Evolutionary conservation across 2,329 filamentous ascomycete species (phyloP), one percentile per base, ranked within the genome.

Genomic region (Ophiostoma himal-ulmi): DNA sequence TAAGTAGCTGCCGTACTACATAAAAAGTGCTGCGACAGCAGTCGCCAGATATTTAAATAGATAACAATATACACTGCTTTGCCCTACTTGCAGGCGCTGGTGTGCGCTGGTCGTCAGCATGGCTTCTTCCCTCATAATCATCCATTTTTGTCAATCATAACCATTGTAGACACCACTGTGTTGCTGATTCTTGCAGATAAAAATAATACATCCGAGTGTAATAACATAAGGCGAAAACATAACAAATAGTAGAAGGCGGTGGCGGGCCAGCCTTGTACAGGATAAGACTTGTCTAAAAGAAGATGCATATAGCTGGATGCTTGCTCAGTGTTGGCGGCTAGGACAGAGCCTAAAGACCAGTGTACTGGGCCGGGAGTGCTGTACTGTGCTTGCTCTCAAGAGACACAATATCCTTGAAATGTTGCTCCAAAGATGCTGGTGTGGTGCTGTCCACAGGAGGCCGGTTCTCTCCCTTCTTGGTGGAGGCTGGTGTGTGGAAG

Each of bases 391-490:
- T 74, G 64, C 62, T 60, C 26, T 74, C 73, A 6, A 70, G 5
- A 1, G 72, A 70, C 13, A 73, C 64, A 20, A 73, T 67, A 3
- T 68, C 73, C 65, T 72, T 73, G 37, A 73, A 75, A 30, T 78
- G 76, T 30, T 77, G 76, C 70, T 80, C 78, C 62, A 76, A 72
- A 10, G 77, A 76, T 36, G 75, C 70, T 5, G 74, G 74, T 1
- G 76, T 77, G 44, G 76, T 26, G 30, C 71, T 69, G 48, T 70
- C 70, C 13, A 70, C 72, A 0, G 80, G 81, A 14, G 80, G 83
- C n/a, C 78, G 77, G 73, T 85, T 84, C 75, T 85, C 82, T 36
- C 79, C 78, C 22, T 70, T 77, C 77, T 74, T 80, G 80, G 69
- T 81, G 76, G 44, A 75, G 71, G 22, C 73, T 36, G 62, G 74